Evolutionary conservation across 176 grass and related monocot species (phyloP).

Genomic region (Aegilops bicornis): DNA sequence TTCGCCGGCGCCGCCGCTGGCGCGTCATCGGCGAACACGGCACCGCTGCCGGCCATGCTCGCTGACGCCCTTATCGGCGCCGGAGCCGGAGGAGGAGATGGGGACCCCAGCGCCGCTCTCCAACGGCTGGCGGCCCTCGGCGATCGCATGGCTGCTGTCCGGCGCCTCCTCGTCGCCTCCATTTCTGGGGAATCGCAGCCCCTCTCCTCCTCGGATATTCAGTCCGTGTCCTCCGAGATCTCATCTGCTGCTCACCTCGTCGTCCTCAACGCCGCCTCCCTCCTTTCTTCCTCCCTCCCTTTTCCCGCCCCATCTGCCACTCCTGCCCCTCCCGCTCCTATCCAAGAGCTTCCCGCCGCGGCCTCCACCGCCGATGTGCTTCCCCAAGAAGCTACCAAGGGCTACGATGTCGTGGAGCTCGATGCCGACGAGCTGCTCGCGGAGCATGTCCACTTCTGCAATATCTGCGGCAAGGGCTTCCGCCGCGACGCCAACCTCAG

Average conservation of each 20-base stretch:
- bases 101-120: conserved; percentile 26
- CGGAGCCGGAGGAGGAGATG: conserved; percentile 25
- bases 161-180: conserved; percentile 41
- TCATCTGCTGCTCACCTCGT: conserved; percentile 65
- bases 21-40: not conserved
- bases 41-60: not conserved
- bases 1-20: conserved; percentile 1
- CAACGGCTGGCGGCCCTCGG: conserved; percentile 41
- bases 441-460: conserved; percentile 91
- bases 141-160: conserved; percentile 45
- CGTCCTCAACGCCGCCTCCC: conserved; percentile 77
- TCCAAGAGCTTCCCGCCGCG: conserved; percentile 28
- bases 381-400: conserved; percentile 33
- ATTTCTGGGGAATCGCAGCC: conserved; percentile 35
- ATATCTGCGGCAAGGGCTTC: conserved; percentile 96
- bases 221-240: conserved; percentile 81
- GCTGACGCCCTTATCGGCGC: not conserved
- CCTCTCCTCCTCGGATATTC: conserved; percentile 47
- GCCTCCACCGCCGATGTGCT: conserved; percentile 2
- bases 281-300: conserved; percentile 62
- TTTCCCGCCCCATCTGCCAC: conserved; percentile 1
- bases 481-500: conserved; percentile 95
- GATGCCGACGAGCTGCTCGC: conserved; percentile 75
- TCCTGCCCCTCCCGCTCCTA: not conserved
- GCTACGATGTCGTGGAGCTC: conserved; percentile 83